Conservation (phyloP, 164 flowering plant genomes). For the Magnolia sinica region DNA sequence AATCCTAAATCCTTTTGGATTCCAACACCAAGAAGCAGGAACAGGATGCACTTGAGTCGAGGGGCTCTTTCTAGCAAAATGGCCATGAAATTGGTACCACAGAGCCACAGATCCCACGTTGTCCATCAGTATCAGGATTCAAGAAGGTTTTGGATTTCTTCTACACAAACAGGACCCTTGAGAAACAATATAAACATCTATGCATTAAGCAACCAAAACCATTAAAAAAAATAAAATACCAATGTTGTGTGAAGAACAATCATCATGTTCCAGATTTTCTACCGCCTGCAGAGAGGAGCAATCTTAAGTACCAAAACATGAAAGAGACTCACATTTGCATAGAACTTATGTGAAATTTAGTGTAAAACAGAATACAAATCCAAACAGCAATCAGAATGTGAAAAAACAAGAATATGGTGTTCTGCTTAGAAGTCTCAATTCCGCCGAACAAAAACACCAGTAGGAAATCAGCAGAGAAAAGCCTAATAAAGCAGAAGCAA, state of each 20-base stretch:
- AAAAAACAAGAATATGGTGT: neutral
- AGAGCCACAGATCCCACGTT: neutral
- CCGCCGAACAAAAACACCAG: neutral
- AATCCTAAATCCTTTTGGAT: neutral
- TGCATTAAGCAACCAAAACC: neutral
- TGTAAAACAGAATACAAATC: neutral
- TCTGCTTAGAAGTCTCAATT: neutral
- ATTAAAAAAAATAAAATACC: constrained; percentile 17
- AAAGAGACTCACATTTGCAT: neutral
- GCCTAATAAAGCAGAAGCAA: neutral
- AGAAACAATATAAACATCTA: neutral
- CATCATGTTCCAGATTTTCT: constrained; percentile 14
- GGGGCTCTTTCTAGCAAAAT: neutral
- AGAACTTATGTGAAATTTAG: too few relatives aligned
- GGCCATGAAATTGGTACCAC: too few relatives aligned
- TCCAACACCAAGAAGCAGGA: neutral
- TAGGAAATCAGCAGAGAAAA: neutral
- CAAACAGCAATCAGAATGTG: neutral
- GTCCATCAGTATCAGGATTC: neutral
- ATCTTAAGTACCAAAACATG: neutral
- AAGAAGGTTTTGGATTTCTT: neutral
- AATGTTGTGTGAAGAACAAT: constrained; percentile 17
- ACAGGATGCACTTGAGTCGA: neutral
- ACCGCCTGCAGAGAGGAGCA: constrained; percentile 21
- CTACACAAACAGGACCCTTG: neutral